These are phyloP conservation scores for Periconia sp. DNA, from an alignment of 2,329 filamentous ascomycete species.

Conservation along the genomic window DNA sequence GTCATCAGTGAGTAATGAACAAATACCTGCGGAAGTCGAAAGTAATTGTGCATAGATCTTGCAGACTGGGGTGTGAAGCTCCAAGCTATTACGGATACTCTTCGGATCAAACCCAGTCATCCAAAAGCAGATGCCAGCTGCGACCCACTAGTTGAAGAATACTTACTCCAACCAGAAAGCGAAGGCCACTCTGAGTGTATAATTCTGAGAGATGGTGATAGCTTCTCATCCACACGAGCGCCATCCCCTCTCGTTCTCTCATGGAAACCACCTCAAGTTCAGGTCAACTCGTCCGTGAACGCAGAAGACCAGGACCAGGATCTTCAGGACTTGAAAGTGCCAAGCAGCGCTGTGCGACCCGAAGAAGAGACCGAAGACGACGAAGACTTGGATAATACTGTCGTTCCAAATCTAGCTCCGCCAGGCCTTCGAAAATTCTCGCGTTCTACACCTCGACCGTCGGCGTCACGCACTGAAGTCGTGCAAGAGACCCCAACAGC, in stretches of 20 bases:
- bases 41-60: no score
- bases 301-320: conserved; percentile 15
- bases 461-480: conserved; percentile 30
- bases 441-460: conserved; percentile 31
- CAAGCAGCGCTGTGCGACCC: conserved; percentile 10
- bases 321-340: neutral
- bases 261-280: conserved; percentile 29
- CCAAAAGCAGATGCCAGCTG: conserved; percentile 1
- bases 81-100: conserved; percentile 22
- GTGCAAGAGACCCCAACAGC: conserved; percentile 41
- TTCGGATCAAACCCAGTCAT: conserved; percentile 24
- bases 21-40: no score
- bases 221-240: conserved; percentile 20
- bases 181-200: conserved; percentile 28
- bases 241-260: conserved; percentile 18
- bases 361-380: conserved; percentile 33
- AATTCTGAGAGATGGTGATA: conserved; percentile 35
- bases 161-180: conserved; percentile 24
- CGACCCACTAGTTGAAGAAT: conserved; percentile 17
- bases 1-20: no score
- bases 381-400: conserved; percentile 22
- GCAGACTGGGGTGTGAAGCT: conserved; percentile 34
- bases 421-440: conserved; percentile 16
- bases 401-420: no score
- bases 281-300: conserved; percentile 39